These are phyloP conservation scores for Pyrus betulifolia DNA, from an alignment of 306 rosid species.

Conservation along the genomic window DNA sequence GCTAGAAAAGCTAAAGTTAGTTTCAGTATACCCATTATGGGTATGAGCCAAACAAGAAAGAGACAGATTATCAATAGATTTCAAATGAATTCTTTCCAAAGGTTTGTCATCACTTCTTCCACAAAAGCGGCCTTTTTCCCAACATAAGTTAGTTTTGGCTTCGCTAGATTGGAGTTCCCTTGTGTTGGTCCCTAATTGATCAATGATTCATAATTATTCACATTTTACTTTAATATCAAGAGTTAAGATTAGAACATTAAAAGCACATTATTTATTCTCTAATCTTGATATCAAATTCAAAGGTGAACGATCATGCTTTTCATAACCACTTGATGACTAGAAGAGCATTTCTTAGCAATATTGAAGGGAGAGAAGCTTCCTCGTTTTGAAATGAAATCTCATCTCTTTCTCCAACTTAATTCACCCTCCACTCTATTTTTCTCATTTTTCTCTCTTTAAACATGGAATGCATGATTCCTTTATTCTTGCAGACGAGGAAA, in stretches of 20 bases:
- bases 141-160: constrained; percentile 25
- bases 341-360: neutral
- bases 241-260: neutral
- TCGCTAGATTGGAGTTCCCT: neutral
- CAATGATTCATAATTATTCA: neutral
- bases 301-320: too few species aligned
- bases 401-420: neutral
- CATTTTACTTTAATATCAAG: neutral
- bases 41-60: constrained; percentile 56
- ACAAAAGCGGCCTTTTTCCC: constrained; percentile 11
- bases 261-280: too few species aligned
- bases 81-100: constrained; percentile 40
- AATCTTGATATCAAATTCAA: neutral
- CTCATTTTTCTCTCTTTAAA: constrained; percentile 19
- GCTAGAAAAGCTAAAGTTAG: constrained; percentile 17
- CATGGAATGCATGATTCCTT: neutral
- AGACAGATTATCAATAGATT: constrained; percentile 34
- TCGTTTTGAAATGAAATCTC: neutral
- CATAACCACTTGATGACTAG: neutral
- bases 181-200: neutral
- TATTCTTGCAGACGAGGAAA: neutral
- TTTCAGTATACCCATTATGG: constrained; percentile 26
- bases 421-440: constrained; percentile 19
- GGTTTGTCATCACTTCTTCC: constrained; percentile 51
- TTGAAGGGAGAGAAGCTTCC: neutral